Evolutionary conservation across 352 stramenopile genomes (phyloP), one percentile per base, ranked within the genome.

Genomic region (Phytophthora crassamura): DNA sequence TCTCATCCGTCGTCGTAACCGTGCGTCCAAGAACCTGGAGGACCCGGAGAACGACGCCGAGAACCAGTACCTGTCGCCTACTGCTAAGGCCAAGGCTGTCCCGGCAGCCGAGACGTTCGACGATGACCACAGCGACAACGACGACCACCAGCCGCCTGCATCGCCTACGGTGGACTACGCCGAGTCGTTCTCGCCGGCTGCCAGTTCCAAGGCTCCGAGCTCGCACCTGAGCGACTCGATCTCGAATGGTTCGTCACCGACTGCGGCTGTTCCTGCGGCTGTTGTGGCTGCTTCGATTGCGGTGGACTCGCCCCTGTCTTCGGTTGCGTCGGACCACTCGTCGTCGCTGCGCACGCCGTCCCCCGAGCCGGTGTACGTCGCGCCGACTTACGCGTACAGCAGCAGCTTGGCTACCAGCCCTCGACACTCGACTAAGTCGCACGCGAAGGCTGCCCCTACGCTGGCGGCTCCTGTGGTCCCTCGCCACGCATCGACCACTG

Each of bases 61-160:
- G 59, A 80, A 83, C 69, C 72, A 84, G 48, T 87, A 84, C 55
- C 53, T 90, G 28, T 89, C 80, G 7, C 82, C 84, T 5, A 79
- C 74, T 34, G 32, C 32, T 33, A 93, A 93, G 66, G 14, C 61
- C 0, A 90, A 89, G 70, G 42, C 68, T 28, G 39, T 43, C 7
- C 57, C 59, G 10, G 52, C 50, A 25, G 60, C 74, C 45, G 42
- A 76, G 36, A 50, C 72, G 14, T 85, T 84, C 67, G 65, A 72
- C 33, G 64, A 64, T 5, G 77, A 86, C 10, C 52, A 63, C 47
- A 51, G 67, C 30, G 49, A 64, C 12, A 46, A 59, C 30, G 56
- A 64, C 25, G 52, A 72, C 46, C 62, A 71, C 25, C 52, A 69
- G 22, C 69, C 67, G 16, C 74, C 49, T 11, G 68, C 69, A 7